Evolutionary conservation across 352 stramenopile species (phyloP).

Genomic region (Phytophthora palmivora): DNA sequence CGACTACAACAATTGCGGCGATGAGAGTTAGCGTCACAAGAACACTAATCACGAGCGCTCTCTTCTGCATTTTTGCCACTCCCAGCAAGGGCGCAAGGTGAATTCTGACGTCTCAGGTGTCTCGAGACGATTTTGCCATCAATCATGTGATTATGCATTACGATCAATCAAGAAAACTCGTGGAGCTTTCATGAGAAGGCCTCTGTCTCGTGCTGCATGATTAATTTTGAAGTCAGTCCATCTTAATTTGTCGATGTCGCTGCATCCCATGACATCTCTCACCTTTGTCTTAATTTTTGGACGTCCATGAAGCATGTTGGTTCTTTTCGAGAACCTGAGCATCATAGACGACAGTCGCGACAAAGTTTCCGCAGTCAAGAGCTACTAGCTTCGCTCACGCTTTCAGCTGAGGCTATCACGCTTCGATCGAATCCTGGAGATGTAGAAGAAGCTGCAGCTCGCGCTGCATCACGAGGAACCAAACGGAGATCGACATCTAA

Average conservation of each 20-base stretch:
- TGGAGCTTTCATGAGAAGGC: no score
- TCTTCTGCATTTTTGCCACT: conserved; percentile 35
- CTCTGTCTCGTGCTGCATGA: no score
- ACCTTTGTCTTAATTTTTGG: not conserved
- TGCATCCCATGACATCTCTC: conserved; percentile 19
- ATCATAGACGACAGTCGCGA: conserved; percentile 13
- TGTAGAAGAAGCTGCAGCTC: conserved; percentile 23
- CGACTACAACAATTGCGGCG: conserved; percentile 48
- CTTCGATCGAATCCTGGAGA: conserved; percentile 26
- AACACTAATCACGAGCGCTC: conserved; percentile 43
- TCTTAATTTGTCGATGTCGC: conserved; percentile 20
- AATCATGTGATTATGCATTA: not conserved
- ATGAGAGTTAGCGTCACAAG: conserved; percentile 48
- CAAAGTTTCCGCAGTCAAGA: conserved; percentile 43
- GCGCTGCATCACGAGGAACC: conserved; percentile 11
- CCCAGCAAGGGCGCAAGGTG: conserved; percentile 9
- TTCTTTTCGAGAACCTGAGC: conserved; percentile 12
- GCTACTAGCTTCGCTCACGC: conserved; percentile 36
- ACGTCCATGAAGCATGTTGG: conserved; percentile 19
- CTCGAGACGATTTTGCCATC: not conserved
- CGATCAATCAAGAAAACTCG: not conserved
- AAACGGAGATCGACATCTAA: conserved; percentile 8
- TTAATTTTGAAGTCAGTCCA: not conserved
- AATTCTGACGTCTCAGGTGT: conserved; percentile 10
- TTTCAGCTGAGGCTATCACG: conserved; percentile 44